phyloP scores from a whole-genome alignment of 2,329 filamentous ascomycete genomes.

The Sclerotinia borealis region DNA sequence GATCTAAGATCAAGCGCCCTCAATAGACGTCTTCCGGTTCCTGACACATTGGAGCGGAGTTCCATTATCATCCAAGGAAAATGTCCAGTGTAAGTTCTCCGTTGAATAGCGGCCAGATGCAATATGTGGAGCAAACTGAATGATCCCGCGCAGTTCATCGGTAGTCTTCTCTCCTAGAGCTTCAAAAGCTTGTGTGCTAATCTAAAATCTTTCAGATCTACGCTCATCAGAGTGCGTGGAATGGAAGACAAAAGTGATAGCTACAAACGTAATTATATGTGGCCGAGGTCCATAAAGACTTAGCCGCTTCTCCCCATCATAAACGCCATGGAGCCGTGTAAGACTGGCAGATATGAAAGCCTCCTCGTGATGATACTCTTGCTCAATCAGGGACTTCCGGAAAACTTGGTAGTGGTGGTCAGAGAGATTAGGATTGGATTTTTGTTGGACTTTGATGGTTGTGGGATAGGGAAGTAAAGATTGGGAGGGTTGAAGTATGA shows the following conservation, averaged over 20 bases:
- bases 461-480: background rate
- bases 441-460: background rate
- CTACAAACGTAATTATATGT: conserved; percentile 3
- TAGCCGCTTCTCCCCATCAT: background rate
- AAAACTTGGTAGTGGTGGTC: conserved; percentile 6
- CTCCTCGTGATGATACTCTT: conserved; percentile 7
- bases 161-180: background rate
- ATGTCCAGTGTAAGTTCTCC: conserved; percentile 8
- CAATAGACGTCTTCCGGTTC: background rate
- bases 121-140: conserved; percentile 9
- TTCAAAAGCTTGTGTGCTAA: conserved; percentile 3
- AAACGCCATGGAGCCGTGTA: conserved; percentile 3
- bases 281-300: background rate
- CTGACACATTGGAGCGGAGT: background rate
- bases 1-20: background rate
- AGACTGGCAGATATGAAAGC: conserved; percentile 9
- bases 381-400: conserved; percentile 1
- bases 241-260: conserved; percentile 7
- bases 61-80: conserved; percentile 1
- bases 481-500: background rate
- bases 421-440: background rate
- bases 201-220: conserved; percentile 3
- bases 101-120: conserved; percentile 9
- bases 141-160: background rate
- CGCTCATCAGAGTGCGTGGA: conserved; percentile 5